Percentiles rank a stretch among this genome's conserved stretches.
Evolutionary conservation across 2,329 filamentous ascomycete genomes (phyloP).

Genomic region (Calonectria pteridis): DNA sequence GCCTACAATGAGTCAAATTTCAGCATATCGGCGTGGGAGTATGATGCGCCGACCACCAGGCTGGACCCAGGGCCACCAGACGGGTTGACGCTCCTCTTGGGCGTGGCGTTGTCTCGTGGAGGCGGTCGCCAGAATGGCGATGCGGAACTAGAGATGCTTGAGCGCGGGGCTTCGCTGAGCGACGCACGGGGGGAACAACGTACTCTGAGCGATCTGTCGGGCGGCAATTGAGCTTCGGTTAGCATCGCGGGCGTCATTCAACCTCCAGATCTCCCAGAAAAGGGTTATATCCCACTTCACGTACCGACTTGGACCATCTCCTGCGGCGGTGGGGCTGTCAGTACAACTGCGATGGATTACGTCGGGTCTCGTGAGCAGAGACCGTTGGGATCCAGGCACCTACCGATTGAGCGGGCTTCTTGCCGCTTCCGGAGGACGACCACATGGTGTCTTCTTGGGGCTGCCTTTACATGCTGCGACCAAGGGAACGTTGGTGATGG

Average conservation of each 20-base stretch:
- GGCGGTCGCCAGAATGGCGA: slow-evolving; percentile 89
- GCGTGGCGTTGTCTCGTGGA: slow-evolving; percentile 62
- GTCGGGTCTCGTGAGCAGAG: slow-evolving; percentile 39
- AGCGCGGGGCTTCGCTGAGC: slow-evolving; percentile 36
- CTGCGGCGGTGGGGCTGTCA: slow-evolving; percentile 67
- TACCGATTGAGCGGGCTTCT: slow-evolving; percentile 81
- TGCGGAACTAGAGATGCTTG: slow-evolving; percentile 70
- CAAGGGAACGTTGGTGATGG: slow-evolving; percentile 20
- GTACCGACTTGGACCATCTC: slow-evolving; percentile 99
- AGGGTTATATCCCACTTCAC: slow-evolving; percentile 45
- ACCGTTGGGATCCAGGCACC: slow-evolving; percentile 46
- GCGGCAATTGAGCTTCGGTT: slow-evolving; percentile 40
- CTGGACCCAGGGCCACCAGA: slow-evolving; percentile 67
- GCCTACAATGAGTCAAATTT: slow-evolving; percentile 85
- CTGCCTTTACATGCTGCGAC: slow-evolving; percentile 27
- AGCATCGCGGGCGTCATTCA: slow-evolving; percentile 38
- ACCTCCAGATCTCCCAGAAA: slow-evolving; percentile 8
- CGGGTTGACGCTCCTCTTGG: slow-evolving; percentile 61
- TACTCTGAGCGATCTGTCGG: slow-evolving; percentile 72
- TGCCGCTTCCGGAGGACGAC: slow-evolving; percentile 73
- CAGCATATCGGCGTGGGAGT: slow-evolving; percentile 95
- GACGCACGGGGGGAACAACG: slow-evolving; percentile 48
- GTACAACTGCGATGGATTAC: slow-evolving; percentile 44
- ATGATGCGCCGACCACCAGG: slow-evolving; percentile 91
- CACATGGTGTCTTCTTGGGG: slow-evolving; percentile 65